Conservation (phyloP, 1,284 basidiomycete species). For the Peniophora sp. region DNA sequence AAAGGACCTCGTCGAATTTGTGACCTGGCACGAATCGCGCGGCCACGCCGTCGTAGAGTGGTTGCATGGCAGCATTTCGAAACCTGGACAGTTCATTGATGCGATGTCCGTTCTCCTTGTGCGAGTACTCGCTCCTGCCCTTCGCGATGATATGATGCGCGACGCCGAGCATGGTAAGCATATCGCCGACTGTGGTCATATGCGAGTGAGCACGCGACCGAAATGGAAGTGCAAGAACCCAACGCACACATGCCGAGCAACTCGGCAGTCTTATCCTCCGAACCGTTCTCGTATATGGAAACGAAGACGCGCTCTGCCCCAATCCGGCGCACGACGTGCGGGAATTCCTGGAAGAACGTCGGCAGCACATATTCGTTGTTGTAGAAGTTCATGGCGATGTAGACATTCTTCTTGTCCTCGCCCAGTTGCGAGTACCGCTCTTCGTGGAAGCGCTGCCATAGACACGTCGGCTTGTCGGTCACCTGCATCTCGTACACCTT, state of each 20-base stretch:
- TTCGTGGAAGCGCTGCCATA: slow-evolving; percentile 1
- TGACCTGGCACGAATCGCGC: neutral
- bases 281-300: slow-evolving; percentile 1
- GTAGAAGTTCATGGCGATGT: slow-evolving; percentile 1
- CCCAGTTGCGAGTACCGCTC: neutral
- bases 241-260: neutral
- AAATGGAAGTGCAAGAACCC: neutral
- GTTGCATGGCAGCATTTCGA: neutral
- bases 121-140: neutral
- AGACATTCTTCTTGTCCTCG: neutral
- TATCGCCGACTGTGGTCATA: neutral
- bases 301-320: neutral
- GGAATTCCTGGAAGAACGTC: slow-evolving; percentile 1
- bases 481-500: neutral
- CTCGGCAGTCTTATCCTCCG: neutral
- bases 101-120: slow-evolving; percentile 2
- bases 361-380: neutral
- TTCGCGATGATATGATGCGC: neutral
- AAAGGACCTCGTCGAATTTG: neutral
- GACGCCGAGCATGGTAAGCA: neutral
- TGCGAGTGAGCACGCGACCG: neutral
- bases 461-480: neutral
- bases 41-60: neutral
- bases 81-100: neutral
- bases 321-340: neutral